Conservation (phyloP, 306 rosid species). For the Cucurbita moschata region DNA sequence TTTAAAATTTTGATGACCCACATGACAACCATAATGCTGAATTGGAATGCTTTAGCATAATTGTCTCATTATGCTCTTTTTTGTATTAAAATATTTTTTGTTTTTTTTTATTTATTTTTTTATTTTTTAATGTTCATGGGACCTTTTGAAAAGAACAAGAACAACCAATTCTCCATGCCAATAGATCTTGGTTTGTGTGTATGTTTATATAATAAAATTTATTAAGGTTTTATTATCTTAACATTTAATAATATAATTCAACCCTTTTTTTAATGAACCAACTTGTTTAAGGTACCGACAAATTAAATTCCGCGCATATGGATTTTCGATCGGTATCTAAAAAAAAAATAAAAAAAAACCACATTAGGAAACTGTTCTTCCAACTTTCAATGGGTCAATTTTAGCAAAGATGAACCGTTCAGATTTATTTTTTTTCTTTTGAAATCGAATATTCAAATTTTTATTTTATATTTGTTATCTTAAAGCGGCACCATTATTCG, state of each 20-base stretch:
- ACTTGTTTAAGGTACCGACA: conserved; percentile 1
- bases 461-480: too few species aligned
- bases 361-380: too few species aligned
- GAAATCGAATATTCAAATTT: too few species aligned
- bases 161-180: neutral
- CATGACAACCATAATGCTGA: conserved; percentile 7
- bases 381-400: too few species aligned
- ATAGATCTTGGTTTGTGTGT: neutral
- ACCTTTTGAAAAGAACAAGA: neutral
- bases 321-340: neutral
- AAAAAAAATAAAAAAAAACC: too few species aligned
- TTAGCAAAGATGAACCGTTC: too few species aligned
- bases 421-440: too few species aligned
- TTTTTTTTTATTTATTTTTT: neutral
- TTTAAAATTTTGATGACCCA: neutral
- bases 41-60: conserved; percentile 7
- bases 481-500: too few species aligned
- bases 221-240: neutral
- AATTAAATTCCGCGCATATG: neutral
- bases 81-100: neutral
- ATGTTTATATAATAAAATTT: neutral
- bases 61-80: conserved; percentile 3
- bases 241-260: neutral
- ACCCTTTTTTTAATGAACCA: neutral
- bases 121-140: neutral